Percentiles rank a stretch among this genome's conserved stretches.
Evolutionary conservation across 1,284 basidiomycete genomes (phyloP).

Genomic region (Leccinum huronense): DNA sequence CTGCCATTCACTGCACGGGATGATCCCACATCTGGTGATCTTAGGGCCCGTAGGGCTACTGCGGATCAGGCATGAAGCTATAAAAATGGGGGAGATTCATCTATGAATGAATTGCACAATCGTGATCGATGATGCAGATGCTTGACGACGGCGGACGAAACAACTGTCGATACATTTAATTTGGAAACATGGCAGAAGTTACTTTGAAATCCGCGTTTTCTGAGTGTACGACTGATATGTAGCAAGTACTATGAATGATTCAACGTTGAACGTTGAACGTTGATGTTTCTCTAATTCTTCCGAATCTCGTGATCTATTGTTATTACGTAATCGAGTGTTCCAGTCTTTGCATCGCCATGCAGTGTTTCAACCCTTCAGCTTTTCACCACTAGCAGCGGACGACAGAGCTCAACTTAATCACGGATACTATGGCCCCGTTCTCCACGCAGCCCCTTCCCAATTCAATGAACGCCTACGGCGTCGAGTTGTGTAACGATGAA

Average conservation of each 20-base stretch:
- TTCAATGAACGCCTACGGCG: conserved; percentile 23
- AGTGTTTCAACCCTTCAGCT: neutral
- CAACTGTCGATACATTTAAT: too few relatives aligned
- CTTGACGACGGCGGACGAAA: too few relatives aligned
- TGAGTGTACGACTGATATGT: too few relatives aligned
- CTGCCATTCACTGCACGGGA: neutral
- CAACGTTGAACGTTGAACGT: too few relatives aligned
- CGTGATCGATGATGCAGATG: neutral
- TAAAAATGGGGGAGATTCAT: too few relatives aligned
- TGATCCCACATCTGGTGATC: neutral
- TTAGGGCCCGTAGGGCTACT: too few relatives aligned
- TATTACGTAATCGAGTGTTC: neutral
- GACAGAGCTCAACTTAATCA: conserved; percentile 13
- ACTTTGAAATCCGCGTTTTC: too few relatives aligned
- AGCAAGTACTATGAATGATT: too few relatives aligned
- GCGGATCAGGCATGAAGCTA: too few relatives aligned
- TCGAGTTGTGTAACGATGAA: conserved; percentile 16
- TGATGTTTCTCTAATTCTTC: too few relatives aligned
- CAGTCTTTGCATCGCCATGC: neutral
- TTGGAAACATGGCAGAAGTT: too few relatives aligned
- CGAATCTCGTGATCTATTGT: neutral
- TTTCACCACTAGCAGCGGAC: conserved; percentile 7
- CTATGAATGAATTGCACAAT: conserved; percentile 20
- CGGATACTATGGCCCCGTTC: conserved; percentile 27
- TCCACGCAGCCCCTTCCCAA: conserved; percentile 28